phyloP scores from a whole-genome alignment of 495 filamentous ascomycete species.

The Lasiosphaeriaceae sp. region DNA sequence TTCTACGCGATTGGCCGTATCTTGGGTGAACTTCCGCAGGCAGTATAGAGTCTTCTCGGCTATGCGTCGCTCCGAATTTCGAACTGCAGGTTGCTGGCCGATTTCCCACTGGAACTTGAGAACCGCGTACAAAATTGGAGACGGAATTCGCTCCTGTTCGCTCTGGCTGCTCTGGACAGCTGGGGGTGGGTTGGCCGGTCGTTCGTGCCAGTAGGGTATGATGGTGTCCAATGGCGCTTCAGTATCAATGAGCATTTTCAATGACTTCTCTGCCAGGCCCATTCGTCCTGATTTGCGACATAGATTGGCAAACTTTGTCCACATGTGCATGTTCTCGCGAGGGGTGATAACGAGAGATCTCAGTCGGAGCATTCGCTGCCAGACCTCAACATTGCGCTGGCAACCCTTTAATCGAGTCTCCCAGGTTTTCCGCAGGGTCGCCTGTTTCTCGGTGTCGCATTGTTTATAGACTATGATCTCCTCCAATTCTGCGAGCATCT shows the following conservation, averaged over 20 bases:
- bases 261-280: constrained; percentile 93
- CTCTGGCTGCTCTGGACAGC: too few species aligned
- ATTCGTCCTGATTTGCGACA: constrained; percentile 93
- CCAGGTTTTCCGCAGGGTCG: constrained; percentile 89
- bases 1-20: constrained; percentile 71
- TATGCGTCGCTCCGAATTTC: constrained; percentile 32
- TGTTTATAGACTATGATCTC: constrained; percentile 98
- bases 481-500: constrained; percentile 98
- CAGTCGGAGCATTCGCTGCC: constrained; percentile 96
- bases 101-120: constrained; percentile 94
- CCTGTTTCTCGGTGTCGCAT: constrained; percentile 79
- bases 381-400: constrained; percentile 95
- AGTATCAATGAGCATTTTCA: constrained; percentile 63
- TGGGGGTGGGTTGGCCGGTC: constrained; percentile 28
- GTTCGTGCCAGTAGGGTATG: constrained; percentile 52
- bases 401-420: constrained; percentile 91
- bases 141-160: constrained; percentile 46
- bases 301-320: constrained; percentile 97
- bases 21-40: constrained; percentile 76
- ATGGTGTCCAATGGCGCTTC: constrained; percentile 61
- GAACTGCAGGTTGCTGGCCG: constrained; percentile 47
- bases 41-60: constrained; percentile 66
- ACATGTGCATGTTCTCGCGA: constrained; percentile 94
- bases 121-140: constrained; percentile 83
- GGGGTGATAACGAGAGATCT: constrained; percentile 86